Base-by-base conservation (phyloP, 2,329 filamentous ascomycete species). In the Penicillium thymicola region DNA sequence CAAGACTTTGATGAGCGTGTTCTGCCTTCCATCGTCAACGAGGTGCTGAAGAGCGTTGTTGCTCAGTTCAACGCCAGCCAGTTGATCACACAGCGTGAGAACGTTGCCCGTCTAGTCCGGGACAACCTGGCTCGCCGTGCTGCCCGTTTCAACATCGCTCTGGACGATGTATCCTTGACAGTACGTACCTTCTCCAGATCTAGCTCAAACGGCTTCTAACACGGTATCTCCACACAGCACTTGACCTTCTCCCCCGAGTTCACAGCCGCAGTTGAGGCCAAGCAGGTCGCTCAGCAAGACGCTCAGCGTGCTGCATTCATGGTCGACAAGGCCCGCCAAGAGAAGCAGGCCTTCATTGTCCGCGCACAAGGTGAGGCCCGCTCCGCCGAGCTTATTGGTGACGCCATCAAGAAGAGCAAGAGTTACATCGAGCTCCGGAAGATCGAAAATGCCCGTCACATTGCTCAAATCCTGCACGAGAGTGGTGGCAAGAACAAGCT, bases 391-490 rank as follows among this genome's bases (percentile, higher is more conserved):
- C 87, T 99, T 63, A 97, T 99, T 70, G 94, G 94, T 77, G 94
- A 99, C 51, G 94, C 94, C 60, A 96, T 99, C 86, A 99, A 97
- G 90, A 99, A 97, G 89, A 95, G 85, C 81, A 89, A 92, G 79
- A 89, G 91, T 64, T 99, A 99, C 76, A 86, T 99, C 62, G 94
- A 97, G 78, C 85, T 99, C 72, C 90, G 95, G 79, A 94, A 96
- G 83, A 96, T 99, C 69, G 94, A 99, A 81, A 99, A 97, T 70
- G 94, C 94, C 7, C 85, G 90, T 65, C 83, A 85, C 55, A 96
- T 99, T 76, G 94, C 94, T n/a, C 77, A 82, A 66, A 87, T 96
- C 66, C 76, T 99, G 68, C 90, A 97, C 76, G 91, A 95, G 75
- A 83, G 83, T 56, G 89, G 90, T 58, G 88, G 90, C 74, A 87